Conservation (phyloP, 805 yeast genomes). For the Pichia phayaonensis region DNA sequence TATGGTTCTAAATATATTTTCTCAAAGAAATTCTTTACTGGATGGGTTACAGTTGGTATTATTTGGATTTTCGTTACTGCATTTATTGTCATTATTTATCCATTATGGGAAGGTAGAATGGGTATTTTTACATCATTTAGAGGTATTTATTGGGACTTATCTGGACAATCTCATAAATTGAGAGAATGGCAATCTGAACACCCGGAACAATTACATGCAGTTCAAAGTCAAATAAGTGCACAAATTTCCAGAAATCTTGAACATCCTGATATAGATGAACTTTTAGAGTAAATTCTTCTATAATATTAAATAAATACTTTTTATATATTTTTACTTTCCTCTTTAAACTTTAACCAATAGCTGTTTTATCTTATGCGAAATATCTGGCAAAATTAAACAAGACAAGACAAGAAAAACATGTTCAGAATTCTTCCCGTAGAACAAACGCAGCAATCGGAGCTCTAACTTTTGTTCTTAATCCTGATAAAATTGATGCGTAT, state of each 20-base stretch:
- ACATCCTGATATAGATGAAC: conserved; percentile 14
- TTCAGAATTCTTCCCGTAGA: too few relatives aligned
- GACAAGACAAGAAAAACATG: too few relatives aligned
- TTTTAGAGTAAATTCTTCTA: not conserved
- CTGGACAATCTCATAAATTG: conserved; percentile 69
- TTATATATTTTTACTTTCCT: not conserved
- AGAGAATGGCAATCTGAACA: conserved; percentile 67
- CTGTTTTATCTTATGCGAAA: too few relatives aligned
- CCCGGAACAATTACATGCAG: conserved; percentile 71
- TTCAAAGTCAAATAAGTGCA: conserved; percentile 54
- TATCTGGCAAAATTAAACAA: too few relatives aligned
- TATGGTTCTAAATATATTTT: conserved; percentile 74
- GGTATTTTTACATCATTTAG: conserved; percentile 58
- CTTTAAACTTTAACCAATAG: too few relatives aligned
- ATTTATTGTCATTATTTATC: conserved; percentile 56
- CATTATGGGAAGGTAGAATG: conserved; percentile 66
- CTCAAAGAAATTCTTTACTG: conserved; percentile 71
- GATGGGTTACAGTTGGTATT: conserved; percentile 79
- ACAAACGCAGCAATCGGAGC: too few relatives aligned
- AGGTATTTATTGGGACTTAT: conserved; percentile 79
- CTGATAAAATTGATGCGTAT: too few relatives aligned
- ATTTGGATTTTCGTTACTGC: conserved; percentile 73
- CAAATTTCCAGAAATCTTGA: conserved; percentile 22
- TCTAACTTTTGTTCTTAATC: too few relatives aligned
- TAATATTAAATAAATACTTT: too few relatives aligned